A percentile compares a stretch with the other conserved stretches of the same genome.
Evolutionary conservation across 805 yeast genomes (phyloP).

Genomic region (Saturnispora ahearnii): DNA sequence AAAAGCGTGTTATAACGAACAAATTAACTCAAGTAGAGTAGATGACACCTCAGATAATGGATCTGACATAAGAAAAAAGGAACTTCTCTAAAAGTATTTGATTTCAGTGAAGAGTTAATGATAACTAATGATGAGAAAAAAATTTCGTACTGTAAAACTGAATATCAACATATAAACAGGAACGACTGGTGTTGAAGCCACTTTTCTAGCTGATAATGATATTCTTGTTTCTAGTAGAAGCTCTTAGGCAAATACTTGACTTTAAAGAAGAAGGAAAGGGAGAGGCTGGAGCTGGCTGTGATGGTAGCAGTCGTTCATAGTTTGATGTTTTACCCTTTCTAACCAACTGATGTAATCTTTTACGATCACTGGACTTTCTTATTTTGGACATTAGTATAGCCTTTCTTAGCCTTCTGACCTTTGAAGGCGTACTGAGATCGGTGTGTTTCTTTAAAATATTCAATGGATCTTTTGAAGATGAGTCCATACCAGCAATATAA

Average conservation of each 20-base stretch:
- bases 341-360: neutral
- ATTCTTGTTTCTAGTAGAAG: too few relatives aligned
- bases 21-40: slow-evolving; percentile 7
- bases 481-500: slow-evolving; percentile 1
- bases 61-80: neutral
- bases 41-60: neutral
- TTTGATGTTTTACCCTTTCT: neutral
- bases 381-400: slow-evolving; percentile 10
- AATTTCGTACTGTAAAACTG: too few relatives aligned
- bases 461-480: slow-evolving; percentile 7
- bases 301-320: neutral
- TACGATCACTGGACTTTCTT: slow-evolving; percentile 3
- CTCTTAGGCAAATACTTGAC: neutral
- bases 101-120: too few relatives aligned
- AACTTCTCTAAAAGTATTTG: too few relatives aligned
- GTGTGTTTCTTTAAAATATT: slow-evolving; percentile 1
- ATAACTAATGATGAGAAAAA: too few relatives aligned
- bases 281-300: neutral
- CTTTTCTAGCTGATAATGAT: too few relatives aligned
- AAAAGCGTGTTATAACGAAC: neutral
- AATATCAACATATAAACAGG: too few relatives aligned
- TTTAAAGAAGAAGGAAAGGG: neutral
- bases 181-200: too few relatives aligned
- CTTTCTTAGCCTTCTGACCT: slow-evolving; percentile 21
- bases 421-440: slow-evolving; percentile 20